phyloP scores from a whole-genome alignment of 768 basidiomycete genomes.

The Mycena vulgaris region DNA sequence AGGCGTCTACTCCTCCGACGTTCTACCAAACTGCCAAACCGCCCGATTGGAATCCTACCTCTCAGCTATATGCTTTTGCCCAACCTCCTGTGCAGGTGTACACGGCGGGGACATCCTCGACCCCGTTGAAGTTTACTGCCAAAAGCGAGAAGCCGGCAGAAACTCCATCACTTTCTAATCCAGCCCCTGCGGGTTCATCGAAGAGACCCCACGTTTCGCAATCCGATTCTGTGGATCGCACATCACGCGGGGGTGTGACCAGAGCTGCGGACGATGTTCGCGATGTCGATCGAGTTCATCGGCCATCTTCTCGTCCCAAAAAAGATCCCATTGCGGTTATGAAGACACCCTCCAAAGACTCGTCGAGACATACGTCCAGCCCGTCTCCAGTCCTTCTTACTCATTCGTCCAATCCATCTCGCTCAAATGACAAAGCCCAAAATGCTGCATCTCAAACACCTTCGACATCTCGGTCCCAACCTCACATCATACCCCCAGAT shows the following conservation, averaged over 20 bases:
- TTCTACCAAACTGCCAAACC: slow-evolving; percentile 3
- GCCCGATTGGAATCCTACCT: slow-evolving; percentile 15
- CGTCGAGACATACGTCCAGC: slow-evolving; percentile 27
- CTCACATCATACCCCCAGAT: not conserved
- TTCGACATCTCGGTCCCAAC: slow-evolving; percentile 23
- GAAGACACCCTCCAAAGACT: slow-evolving; percentile 37
- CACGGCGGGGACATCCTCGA: slow-evolving; percentile 13
- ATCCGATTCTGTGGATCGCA: slow-evolving; percentile 22
- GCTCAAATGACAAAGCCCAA: slow-evolving; percentile 7
- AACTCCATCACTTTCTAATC: not conserved
- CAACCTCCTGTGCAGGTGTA: slow-evolving; percentile 32
- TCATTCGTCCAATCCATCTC: slow-evolving; percentile 21
- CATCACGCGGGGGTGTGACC: not conserved
- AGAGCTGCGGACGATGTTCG: slow-evolving; percentile 15
- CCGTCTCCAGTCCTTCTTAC: slow-evolving; percentile 10
- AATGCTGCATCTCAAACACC: not conserved
- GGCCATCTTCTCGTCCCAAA: slow-evolving; percentile 28
- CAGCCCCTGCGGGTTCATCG: not conserved
- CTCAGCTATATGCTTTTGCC: not conserved
- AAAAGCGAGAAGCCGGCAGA: slow-evolving; percentile 23
- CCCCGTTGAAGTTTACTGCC: not conserved
- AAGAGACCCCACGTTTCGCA: slow-evolving; percentile 19
- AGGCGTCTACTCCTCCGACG: not conserved
- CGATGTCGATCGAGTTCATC: slow-evolving; percentile 2
- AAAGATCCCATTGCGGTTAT: slow-evolving; percentile 30